These are phyloP conservation scores for Physocladia obscura DNA, from an alignment of 192 early-diverging fungal species.

Conservation along the genomic window DNA sequence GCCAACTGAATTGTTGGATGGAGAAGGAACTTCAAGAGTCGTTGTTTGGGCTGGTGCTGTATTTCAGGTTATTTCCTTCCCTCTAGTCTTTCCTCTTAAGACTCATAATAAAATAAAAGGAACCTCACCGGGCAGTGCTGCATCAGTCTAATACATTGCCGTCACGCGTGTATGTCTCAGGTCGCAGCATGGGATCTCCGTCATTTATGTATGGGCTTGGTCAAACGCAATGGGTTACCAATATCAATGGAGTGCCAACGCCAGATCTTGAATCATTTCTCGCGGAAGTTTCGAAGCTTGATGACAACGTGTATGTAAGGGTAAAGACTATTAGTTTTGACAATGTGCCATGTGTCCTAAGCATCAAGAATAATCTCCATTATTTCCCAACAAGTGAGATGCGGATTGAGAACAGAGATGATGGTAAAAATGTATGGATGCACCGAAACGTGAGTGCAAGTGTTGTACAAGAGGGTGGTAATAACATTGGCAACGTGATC, in stretches of 20 bases:
- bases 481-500: too few species aligned
- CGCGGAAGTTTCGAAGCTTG: slow-evolving; percentile 53
- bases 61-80: slow-evolving; percentile 54
- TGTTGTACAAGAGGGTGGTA: too few species aligned
- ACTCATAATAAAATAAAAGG: slow-evolving; percentile 20
- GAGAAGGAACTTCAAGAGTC: slow-evolving; percentile 56
- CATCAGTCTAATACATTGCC: slow-evolving; percentile 45
- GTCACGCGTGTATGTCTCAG: slow-evolving; percentile 45
- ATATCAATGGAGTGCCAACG: slow-evolving; percentile 56
- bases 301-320: slow-evolving; percentile 67
- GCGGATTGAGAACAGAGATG: neutral
- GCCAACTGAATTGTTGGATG: slow-evolving; percentile 53
- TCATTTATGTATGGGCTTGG: slow-evolving; percentile 47
- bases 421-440: neutral
- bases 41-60: slow-evolving; percentile 84
- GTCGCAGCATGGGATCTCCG: slow-evolving; percentile 44
- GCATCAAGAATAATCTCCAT: slow-evolving; percentile 68
- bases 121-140: slow-evolving; percentile 50
- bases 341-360: slow-evolving; percentile 70
- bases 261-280: slow-evolving; percentile 76
- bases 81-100: neutral
- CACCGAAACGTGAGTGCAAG: neutral
- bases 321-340: slow-evolving; percentile 78
- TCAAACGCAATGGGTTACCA: slow-evolving; percentile 49
- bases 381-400: slow-evolving; percentile 63